Conservation (phyloP, 345 rosid species). For the Euphorbia peplus region DNA sequence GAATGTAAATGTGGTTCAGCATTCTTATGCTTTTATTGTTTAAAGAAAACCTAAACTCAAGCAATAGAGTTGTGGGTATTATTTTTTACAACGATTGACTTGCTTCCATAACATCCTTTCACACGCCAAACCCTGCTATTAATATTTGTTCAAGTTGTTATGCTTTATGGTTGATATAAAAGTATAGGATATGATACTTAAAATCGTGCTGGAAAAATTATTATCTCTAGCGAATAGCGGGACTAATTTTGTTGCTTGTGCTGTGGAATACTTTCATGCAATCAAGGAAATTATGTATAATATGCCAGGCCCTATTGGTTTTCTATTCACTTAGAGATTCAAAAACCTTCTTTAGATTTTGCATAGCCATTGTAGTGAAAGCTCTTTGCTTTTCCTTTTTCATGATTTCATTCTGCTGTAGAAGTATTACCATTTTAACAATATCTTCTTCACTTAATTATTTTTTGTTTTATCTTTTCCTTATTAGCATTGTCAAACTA, state of each 20-base stretch:
- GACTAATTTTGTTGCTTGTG: neutral
- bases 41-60: neutral
- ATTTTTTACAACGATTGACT: neutral
- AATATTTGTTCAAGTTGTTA: neutral
- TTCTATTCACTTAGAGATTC: neutral
- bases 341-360: neutral
- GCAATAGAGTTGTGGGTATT: neutral
- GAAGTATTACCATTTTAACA: neutral
- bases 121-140: constrained; percentile 8
- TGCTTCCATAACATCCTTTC: neutral
- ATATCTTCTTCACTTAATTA: neutral
- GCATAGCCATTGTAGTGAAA: neutral
- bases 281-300: neutral
- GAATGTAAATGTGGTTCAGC: neutral
- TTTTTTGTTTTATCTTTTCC: neutral
- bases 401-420: neutral
- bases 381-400: neutral
- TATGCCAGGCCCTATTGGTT: neutral
- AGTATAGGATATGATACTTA: neutral
- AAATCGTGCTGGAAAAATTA: neutral
- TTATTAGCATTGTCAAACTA: neutral
- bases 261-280: neutral
- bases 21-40: neutral
- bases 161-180: neutral
- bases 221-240: neutral